A percentile compares a stretch with the other conserved stretches of the same genome.
Evolutionary conservation across 192 early-diverging fungal species (phyloP).

Genomic region (Umbelopsis vinacea): DNA sequence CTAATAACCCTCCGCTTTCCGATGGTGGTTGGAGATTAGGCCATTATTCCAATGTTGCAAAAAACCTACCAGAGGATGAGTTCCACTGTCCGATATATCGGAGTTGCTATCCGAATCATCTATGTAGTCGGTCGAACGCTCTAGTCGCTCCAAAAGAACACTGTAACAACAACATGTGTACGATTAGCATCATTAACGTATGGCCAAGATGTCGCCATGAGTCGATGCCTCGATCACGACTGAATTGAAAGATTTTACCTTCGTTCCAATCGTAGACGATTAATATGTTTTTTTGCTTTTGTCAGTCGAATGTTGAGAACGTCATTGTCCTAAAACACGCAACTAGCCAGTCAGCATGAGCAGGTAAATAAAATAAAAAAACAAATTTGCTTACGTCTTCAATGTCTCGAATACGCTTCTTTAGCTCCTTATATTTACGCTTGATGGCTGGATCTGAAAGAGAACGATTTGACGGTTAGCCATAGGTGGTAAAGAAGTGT

Average conservation of each 20-base stretch:
- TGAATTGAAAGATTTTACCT: conserved; percentile 30
- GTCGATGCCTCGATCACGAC: neutral
- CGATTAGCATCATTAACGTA: too few relatives aligned
- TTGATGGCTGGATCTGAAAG: conserved; percentile 30
- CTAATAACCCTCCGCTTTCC: too few relatives aligned
- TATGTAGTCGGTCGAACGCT: conserved; percentile 22
- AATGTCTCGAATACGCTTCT: conserved; percentile 53
- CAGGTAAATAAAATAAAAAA: neutral
- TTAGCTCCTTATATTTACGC: conserved; percentile 54
- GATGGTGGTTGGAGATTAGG: neutral
- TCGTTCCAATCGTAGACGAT: conserved; percentile 50
- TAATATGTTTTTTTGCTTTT: conserved; percentile 47
- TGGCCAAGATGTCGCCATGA: too few relatives aligned
- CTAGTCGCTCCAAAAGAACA: conserved; percentile 29
- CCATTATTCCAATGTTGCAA: neutral
- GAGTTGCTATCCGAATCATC: conserved; percentile 22
- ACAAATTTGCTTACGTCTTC: conserved; percentile 45
- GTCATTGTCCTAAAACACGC: conserved; percentile 49
- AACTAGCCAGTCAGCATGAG: neutral
- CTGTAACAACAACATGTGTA: neutral
- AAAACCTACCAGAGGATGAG: conserved; percentile 1
- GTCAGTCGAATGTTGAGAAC: conserved; percentile 42
- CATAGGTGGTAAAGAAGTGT: neutral
- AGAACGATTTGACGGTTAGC: neutral
- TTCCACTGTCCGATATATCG: conserved; percentile 16